Evolutionary conservation across 2,329 filamentous ascomycete genomes (phyloP).

Genomic region (Penicillium thymicola): DNA sequence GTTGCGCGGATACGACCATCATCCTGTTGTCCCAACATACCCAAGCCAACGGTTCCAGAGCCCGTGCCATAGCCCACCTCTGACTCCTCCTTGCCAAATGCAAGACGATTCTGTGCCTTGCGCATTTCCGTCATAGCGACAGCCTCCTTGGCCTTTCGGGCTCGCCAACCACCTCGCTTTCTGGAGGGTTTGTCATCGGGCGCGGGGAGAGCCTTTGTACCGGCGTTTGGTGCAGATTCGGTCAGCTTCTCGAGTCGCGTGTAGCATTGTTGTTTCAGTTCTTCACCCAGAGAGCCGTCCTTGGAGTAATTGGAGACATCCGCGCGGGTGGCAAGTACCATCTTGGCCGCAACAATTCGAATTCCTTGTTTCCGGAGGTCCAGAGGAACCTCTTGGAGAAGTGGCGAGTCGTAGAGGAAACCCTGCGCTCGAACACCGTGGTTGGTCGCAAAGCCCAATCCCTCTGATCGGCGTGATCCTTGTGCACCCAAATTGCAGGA

Average conservation of each 20-base stretch:
- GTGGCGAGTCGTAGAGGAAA: conserved; percentile 86
- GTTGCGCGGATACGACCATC: conserved; percentile 84
- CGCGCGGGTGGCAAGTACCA: conserved; percentile 87
- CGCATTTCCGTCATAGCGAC: conserved; percentile 94
- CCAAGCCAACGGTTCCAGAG: conserved; percentile 80
- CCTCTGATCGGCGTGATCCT: conserved; percentile 81
- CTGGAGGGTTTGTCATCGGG: conserved; percentile 93
- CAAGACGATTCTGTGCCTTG: conserved; percentile 94
- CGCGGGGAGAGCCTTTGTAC: conserved; percentile 77
- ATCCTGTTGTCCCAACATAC: conserved; percentile 89
- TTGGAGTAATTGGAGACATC: conserved; percentile 79
- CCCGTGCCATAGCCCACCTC: conserved; percentile 88
- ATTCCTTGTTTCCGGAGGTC: conserved; percentile 92
- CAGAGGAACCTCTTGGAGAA: conserved; percentile 78
- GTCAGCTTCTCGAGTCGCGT: conserved; percentile 89
- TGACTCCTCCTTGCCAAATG: conserved; percentile 90
- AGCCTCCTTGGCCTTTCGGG: conserved; percentile 92
- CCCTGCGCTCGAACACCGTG: conserved; percentile 87
- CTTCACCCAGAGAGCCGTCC: conserved; percentile 78
- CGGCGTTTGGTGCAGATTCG: conserved; percentile 86
- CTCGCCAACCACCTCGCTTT: conserved; percentile 86
- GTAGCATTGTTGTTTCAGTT: conserved; percentile 76
- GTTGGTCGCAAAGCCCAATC: conserved; percentile 84
- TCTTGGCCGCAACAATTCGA: conserved; percentile 89
- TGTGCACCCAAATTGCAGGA: conserved; percentile 89